phyloP scores from a whole-genome alignment of 495 filamentous ascomycete genomes.

The Aspergillus bertholletiae region DNA sequence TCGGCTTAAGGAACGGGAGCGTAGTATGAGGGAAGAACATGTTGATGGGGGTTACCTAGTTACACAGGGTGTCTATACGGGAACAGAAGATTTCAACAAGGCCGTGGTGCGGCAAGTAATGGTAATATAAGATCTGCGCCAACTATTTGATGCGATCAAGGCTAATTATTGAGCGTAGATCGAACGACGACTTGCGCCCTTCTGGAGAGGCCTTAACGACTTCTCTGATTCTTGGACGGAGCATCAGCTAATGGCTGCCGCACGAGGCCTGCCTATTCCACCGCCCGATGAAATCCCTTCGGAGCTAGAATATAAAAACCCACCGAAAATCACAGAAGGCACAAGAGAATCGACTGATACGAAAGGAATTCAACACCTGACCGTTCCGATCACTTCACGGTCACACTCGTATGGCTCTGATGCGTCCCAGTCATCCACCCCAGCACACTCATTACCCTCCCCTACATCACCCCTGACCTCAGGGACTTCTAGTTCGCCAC shows the following conservation, averaged over 20 bases:
- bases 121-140: constrained; percentile 49
- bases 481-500: constrained; percentile 58
- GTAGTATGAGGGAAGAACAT: constrained; percentile 89
- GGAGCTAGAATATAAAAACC: constrained; percentile 53
- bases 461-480: constrained; percentile 48
- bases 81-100: constrained; percentile 91
- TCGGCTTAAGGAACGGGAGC: constrained; percentile 77
- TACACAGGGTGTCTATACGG: constrained; percentile 89
- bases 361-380: constrained; percentile 60
- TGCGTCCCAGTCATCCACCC: constrained; percentile 42
- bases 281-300: constrained; percentile 75
- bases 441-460: constrained; percentile 48
- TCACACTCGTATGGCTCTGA: constrained; percentile 77
- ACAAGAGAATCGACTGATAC: constrained; percentile 33
- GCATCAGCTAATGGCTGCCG: constrained; percentile 87
- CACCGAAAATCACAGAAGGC: constrained; percentile 39
- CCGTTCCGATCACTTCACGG: constrained; percentile 69
- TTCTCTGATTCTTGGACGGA: constrained; percentile 88
- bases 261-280: constrained; percentile 79
- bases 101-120: constrained; percentile 85
- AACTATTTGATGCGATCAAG: constrained; percentile 6
- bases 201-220: constrained; percentile 92
- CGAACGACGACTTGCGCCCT: constrained; percentile 87
- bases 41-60: constrained; percentile 95
- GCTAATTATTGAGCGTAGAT: constrained; percentile 52